Base-by-base conservation (phyloP, 2,329 filamentous ascomycete species). In the Scytalidium lignicola region DNA sequence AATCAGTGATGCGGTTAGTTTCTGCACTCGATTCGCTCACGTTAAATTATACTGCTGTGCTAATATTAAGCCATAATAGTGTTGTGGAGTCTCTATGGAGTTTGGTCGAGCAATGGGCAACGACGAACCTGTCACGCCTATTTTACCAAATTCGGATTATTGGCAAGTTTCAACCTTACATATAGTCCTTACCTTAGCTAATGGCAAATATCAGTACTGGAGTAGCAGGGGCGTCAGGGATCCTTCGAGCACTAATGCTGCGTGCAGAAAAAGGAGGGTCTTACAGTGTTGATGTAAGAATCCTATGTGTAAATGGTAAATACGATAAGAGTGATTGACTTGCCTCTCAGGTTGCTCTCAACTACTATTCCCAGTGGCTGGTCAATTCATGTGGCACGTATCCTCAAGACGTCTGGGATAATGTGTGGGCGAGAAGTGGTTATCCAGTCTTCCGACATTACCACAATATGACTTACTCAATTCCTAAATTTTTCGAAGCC, bases 401-500 rank as follows among this genome's bases (percentile, higher is more conserved):
- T 62, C 68, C 70, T 0, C 53, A 61, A 2, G 55, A 62, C 1
- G 61, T 79, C 12, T 80, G 77, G 76, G 54, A 72, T 12, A 67
- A 73, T 12, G 53, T 79, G 2, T 76, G 73, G 68, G 54, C 59
- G 9, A 64, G 69, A 12, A 70, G 79, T 51, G 72, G 71, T 2
- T 63, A 60, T 18, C 70, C 68, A 4, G 67, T 75, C 1, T 80
- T 76, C 63, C 69, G 75, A 10, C 72, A 79, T 56, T 72, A 74
- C 56, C 69, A 79, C 53, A 65, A 68, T 23, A 77, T 78, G 73
- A 51, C 50, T 1, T 67, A 72, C 43, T 63, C 60, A 1, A 48
- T 75, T 5, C 71, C 71, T 7, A 60, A 58, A 3, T 70, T 72
- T 53, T 46, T 74, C 39, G 63, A 65, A 17, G 64, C 72, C 60